A percentile compares a stretch with the other conserved stretches of the same genome.
These are phyloP conservation scores for Phytophthora melonis DNA, from an alignment of 352 stramenopile genomes.

Conservation along the genomic window DNA sequence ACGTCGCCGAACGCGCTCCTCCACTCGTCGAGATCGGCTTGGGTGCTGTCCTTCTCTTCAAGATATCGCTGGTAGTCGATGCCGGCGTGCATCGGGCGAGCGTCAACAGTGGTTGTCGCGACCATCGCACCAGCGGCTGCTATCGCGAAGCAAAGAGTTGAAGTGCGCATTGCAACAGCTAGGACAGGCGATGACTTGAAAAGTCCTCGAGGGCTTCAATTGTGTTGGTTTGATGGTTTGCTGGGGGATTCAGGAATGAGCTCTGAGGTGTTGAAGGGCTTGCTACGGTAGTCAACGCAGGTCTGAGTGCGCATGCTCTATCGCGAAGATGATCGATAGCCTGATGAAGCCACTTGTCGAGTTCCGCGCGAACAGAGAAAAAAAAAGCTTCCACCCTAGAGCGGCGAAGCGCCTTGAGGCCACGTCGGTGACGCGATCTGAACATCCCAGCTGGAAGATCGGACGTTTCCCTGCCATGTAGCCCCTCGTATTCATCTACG, in stretches of 20 bases:
- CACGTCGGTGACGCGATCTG: slow-evolving; percentile 24
- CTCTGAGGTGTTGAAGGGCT: not conserved
- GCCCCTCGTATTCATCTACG: slow-evolving; percentile 9
- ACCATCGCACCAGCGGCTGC: slow-evolving; percentile 7
- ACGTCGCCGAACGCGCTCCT: slow-evolving; percentile 42
- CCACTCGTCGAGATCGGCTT: slow-evolving; percentile 52
- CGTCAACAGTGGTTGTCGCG: slow-evolving; percentile 1
- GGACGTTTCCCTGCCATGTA: slow-evolving; percentile 20
- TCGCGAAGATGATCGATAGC: slow-evolving; percentile 2
- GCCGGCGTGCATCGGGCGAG: slow-evolving; percentile 49
- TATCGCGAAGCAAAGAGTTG: slow-evolving; percentile 20
- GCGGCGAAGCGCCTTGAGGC: slow-evolving; percentile 6
- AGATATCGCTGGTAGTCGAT: slow-evolving; percentile 65
- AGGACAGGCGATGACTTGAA: not conserved
- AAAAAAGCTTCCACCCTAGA: slow-evolving; percentile 23
- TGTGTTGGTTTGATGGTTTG: slow-evolving; percentile 26
- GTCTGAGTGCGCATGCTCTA: not conserved
- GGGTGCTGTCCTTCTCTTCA: slow-evolving; percentile 44
- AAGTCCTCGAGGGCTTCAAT: slow-evolving; percentile 9
- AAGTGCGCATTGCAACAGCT: slow-evolving; percentile 16
- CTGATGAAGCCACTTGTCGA: slow-evolving; percentile 26
- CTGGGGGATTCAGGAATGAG: slow-evolving; percentile 35
- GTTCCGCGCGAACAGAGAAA: slow-evolving; percentile 28
- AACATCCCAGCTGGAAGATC: slow-evolving; percentile 36
- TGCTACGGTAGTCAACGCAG: slow-evolving; percentile 4